Percentiles rank a stretch among this genome's conserved stretches.
These are phyloP conservation scores for Fusarium algeriense DNA, from an alignment of 2,329 filamentous ascomycete species.

Conservation along the genomic window DNA sequence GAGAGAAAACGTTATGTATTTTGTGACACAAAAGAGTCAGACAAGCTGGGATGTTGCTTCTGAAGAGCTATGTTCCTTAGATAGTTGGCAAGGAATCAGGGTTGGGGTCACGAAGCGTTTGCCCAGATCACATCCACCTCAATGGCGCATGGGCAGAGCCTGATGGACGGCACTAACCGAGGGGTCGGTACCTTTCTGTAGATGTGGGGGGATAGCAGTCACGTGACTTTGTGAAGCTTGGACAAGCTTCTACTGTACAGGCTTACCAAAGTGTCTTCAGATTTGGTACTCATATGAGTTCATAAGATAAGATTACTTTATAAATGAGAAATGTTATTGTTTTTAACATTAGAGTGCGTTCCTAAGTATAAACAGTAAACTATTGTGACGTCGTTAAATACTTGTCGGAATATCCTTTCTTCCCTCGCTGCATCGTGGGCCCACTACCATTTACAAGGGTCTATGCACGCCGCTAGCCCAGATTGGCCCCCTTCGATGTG, in stretches of 20 bases:
- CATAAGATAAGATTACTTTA: too few species aligned
- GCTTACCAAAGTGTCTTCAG: background rate
- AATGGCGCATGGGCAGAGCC: conserved; percentile 40
- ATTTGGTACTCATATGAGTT: background rate
- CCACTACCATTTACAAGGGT: conserved; percentile 38
- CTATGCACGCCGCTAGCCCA: conserved; percentile 50
- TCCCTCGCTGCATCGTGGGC: conserved; percentile 42
- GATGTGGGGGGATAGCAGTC: conserved; percentile 35
- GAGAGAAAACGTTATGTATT: background rate
- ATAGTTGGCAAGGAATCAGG: conserved; percentile 27
- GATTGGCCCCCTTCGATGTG: conserved; percentile 51
- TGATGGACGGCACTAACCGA: conserved; percentile 47
- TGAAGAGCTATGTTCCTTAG: conserved; percentile 24
- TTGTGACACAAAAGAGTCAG: conserved; percentile 11
- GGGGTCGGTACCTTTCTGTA: conserved; percentile 41
- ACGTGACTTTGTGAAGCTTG: conserved; percentile 32
- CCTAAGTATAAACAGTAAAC: background rate
- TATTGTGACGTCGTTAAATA: conserved; percentile 43
- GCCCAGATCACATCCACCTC: conserved; percentile 37
- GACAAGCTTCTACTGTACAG: background rate
- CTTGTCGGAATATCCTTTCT: conserved; percentile 46
- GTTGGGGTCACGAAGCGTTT: conserved; percentile 39
- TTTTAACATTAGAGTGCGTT: background rate
- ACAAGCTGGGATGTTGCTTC: conserved; percentile 21
- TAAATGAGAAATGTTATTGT: background rate